Conservation (phyloP, 371 early-diverging fungal genomes). For the Apophysomyces trapeziformis region DNA sequence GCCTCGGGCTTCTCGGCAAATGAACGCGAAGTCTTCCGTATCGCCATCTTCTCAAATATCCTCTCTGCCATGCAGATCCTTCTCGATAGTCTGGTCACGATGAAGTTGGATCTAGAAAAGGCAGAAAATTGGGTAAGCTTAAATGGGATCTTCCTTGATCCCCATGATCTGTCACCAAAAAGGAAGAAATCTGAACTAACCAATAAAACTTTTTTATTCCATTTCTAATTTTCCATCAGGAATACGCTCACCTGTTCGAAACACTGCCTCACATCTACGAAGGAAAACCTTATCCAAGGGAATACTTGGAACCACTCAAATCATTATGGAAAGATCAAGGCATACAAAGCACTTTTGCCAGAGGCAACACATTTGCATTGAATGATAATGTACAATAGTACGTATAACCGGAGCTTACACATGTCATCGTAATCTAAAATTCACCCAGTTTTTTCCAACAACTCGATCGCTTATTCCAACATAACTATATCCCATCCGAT, state of each 20-base stretch:
- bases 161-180: neutral
- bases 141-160: conserved; percentile 6
- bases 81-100: conserved; percentile 79
- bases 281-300: conserved; percentile 68
- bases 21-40: conserved; percentile 86
- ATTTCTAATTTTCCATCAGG: conserved; percentile 19
- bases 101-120: conserved; percentile 67
- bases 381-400: conserved; percentile 83
- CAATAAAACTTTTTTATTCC: conserved; percentile 16
- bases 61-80: conserved; percentile 86
- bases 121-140: conserved; percentile 58
- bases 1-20: conserved; percentile 83
- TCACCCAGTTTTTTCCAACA: conserved; percentile 78
- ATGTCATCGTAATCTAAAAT: conserved; percentile 5
- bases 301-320: conserved; percentile 74
- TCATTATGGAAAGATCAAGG: conserved; percentile 73
- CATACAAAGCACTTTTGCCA: conserved; percentile 70
- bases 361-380: conserved; percentile 79
- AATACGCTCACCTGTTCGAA: conserved; percentile 34
- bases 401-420: conserved; percentile 21
- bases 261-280: conserved; percentile 48
- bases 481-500: conserved; percentile 83
- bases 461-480: conserved; percentile 76
- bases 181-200: neutral
- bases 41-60: conserved; percentile 86